Evolutionary conservation across 371 early-diverging fungal species (phyloP), one percentile per base, ranked within the genome.

Genomic region (Zychaea mexicana): DNA sequence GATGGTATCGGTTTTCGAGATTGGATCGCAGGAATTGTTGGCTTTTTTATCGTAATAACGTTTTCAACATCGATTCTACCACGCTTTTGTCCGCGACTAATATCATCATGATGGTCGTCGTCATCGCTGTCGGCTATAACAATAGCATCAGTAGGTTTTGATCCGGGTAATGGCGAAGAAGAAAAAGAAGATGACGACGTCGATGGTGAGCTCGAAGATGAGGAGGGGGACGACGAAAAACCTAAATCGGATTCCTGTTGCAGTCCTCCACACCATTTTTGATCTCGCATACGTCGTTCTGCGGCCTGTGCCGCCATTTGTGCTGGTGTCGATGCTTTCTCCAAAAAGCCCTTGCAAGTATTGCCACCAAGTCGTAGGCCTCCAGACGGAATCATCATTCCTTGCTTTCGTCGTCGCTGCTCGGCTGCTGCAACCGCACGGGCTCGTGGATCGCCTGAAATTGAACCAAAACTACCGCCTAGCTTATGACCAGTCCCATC

Each of bases 241-340:
- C 38, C 45, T 7, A 10, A 21, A 38, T 28, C 52, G 0, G 52
- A 59, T 17, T 62, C 66, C 32, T 66, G 61, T 46, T 70, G 69
- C 21, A 39, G 22, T 30, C 81, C 80, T n/a, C 85, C 89, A 65
- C 89, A 88, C 86, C 87, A 87, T 2, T 77, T 59, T 17, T 73
- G 53, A 65, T 87, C 89, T 61, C 57, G 54, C 46, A 71, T 57
- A 27, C 89, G 69, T 45, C 82, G 68, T 64, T 86, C 83, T 3
- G 89, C 89, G 12, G 86, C 87, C 58, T 56, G 52, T 2, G 85
- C 86, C 2, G 88, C 87, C 73, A 83, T 52, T 46, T 72, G 65
- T 19, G 59, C 57, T 30, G 78, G 76, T 47, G 71, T 62, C 21
- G 67, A 26, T 8, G 47, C 15, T 17, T 45, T 52, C 22, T 68